A percentile compares a stretch with the other conserved stretches of the same genome.
Evolutionary conservation across 2,329 filamentous ascomycete species (phyloP).

Genomic region (Neofusicoccum cordaticola): DNA sequence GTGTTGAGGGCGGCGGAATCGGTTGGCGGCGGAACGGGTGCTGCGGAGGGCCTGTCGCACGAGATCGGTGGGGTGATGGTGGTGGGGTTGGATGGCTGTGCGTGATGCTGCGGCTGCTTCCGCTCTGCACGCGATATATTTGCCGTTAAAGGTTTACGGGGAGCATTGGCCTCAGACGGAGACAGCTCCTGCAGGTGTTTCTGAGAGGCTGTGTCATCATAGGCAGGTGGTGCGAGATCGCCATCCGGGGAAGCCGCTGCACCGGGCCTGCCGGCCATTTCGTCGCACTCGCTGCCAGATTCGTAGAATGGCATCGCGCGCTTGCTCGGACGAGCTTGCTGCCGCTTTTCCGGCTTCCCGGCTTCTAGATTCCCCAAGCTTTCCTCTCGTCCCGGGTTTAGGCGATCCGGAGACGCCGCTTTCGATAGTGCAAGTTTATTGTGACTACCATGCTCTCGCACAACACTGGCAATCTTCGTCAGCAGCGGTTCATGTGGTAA

Average conservation of each 20-base stretch:
- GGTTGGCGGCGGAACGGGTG: not conserved
- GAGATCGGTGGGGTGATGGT: not conserved
- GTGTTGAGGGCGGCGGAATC: conserved; percentile 14
- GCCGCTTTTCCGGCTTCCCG: not conserved
- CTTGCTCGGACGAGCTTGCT: not conserved
- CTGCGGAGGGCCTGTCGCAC: not conserved
- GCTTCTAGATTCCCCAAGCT: not conserved
- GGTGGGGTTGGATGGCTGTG: not conserved
- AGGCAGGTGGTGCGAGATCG: not conserved
- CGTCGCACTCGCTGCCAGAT: conserved; percentile 9
- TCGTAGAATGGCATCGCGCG: conserved; percentile 7
- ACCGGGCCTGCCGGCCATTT: not conserved
- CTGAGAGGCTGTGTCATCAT: not conserved
- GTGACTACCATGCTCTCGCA: not conserved
- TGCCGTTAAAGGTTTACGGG: not conserved
- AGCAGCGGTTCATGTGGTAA: not conserved
- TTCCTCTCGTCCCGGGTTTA: not conserved
- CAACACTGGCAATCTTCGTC: not conserved
- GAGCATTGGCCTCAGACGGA: conserved; percentile 1
- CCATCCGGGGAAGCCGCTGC: not conserved
- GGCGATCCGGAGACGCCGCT: not conserved
- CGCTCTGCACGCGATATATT: not conserved
- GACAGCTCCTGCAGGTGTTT: conserved; percentile 12
- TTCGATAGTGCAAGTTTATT: conserved; percentile 12
- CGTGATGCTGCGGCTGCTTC: not conserved